Evolutionary conservation across 2,329 filamentous ascomycete species (phyloP).

Genomic region (Metarhizium anisopliae): DNA sequence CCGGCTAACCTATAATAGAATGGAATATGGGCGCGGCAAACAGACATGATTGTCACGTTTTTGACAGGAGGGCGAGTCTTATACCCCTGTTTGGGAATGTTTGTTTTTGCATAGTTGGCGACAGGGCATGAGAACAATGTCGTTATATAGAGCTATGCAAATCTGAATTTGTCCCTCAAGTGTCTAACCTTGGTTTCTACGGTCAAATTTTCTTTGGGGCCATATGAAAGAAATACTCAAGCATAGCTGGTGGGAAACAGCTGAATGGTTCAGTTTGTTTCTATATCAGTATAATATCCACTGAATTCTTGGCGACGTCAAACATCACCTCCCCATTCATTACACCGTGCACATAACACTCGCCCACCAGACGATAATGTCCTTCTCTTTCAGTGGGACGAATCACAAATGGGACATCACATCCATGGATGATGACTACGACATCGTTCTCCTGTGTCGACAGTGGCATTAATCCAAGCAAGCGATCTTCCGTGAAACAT

Average conservation of each 20-base stretch:
- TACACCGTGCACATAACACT: slow-evolving; percentile 9
- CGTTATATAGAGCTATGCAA: not conserved
- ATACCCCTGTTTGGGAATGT: not conserved
- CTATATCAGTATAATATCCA: slow-evolving; percentile 4
- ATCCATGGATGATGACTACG: slow-evolving; percentile 7
- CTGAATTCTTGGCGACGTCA: not conserved
- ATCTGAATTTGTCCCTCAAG: not conserved
- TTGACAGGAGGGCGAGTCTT: not conserved
- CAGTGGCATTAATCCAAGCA: slow-evolving; percentile 7
- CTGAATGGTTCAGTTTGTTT: not conserved
- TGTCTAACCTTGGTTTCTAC: not conserved
- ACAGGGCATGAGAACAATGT: not conserved
- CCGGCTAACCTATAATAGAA: not conserved
- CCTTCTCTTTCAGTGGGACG: slow-evolving; percentile 1
- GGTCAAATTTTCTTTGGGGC: not conserved
- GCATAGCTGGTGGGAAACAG: not conserved
- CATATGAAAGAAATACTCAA: not conserved
- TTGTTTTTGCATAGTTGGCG: not conserved
- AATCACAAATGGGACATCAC: slow-evolving; percentile 8
- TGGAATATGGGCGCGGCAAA: not conserved
- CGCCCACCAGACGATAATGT: slow-evolving; percentile 5
- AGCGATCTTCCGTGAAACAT: slow-evolving; percentile 2
- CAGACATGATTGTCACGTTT: not conserved
- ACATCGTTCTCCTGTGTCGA: slow-evolving; percentile 3
- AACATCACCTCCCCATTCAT: slow-evolving; percentile 9